phyloP scores from a whole-genome alignment of 2,329 filamentous ascomycete genomes.

The Stylonectria norvegica region DNA sequence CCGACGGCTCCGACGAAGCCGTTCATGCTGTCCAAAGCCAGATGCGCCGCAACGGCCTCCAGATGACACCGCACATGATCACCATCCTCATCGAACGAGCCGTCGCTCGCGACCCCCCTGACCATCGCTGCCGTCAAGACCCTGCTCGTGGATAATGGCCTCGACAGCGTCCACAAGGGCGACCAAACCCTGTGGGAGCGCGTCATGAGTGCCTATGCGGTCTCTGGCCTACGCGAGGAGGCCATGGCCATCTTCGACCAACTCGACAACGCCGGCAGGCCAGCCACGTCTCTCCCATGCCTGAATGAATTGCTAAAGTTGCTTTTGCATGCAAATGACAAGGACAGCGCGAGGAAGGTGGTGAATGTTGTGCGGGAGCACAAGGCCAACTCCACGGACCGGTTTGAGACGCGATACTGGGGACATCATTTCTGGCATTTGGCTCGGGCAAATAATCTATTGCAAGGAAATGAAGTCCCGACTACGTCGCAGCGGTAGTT shows the following conservation, averaged over 20 bases:
- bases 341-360: slow-evolving; percentile 30
- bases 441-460: slow-evolving; percentile 39
- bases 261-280: slow-evolving; percentile 37
- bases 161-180: slow-evolving; percentile 32
- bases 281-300: slow-evolving; percentile 41
- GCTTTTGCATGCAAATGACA: slow-evolving; percentile 25
- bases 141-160: slow-evolving; percentile 56
- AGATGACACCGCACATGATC: slow-evolving; percentile 63
- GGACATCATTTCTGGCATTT: slow-evolving; percentile 50
- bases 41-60: slow-evolving; percentile 53
- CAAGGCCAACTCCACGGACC: slow-evolving; percentile 23
- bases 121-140: slow-evolving; percentile 57
- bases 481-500: too few species aligned
- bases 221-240: slow-evolving; percentile 45
- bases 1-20: slow-evolving; percentile 42
- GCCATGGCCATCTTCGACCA: slow-evolving; percentile 50
- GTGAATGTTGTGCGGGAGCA: slow-evolving; percentile 31
- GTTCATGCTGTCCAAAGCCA: slow-evolving; percentile 60
- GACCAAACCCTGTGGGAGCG: slow-evolving; percentile 70
- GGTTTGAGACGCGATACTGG: slow-evolving; percentile 37
- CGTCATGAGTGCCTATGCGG: slow-evolving; percentile 64
- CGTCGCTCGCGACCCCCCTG: slow-evolving; percentile 56
- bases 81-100: slow-evolving; percentile 70
- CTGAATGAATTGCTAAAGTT: slow-evolving; percentile 42
- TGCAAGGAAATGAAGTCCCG: slow-evolving; percentile 27